These are phyloP conservation scores for Phialemonium atrogriseum DNA, from an alignment of 2,329 filamentous ascomycete species.

Conservation along the genomic window DNA sequence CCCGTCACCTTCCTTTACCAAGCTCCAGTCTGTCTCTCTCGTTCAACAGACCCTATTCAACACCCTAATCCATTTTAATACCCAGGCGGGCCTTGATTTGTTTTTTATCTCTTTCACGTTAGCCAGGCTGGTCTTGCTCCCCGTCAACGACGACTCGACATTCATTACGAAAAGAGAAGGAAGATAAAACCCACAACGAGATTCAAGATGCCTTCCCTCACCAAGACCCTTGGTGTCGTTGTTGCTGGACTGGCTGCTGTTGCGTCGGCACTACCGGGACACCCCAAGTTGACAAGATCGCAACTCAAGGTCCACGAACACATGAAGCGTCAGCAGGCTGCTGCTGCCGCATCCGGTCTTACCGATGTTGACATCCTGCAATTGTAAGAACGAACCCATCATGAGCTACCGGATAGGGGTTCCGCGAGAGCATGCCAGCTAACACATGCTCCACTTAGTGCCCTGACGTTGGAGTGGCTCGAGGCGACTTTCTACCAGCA, in stretches of 20 bases:
- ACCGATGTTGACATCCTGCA: constrained; percentile 48
- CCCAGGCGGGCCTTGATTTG: constrained; percentile 21
- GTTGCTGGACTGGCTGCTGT: constrained; percentile 36
- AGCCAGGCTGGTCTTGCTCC: too few species aligned
- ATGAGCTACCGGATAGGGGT: too few species aligned
- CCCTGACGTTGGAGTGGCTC: constrained; percentile 66
- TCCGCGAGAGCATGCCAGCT: too few species aligned
- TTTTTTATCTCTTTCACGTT: too few species aligned
- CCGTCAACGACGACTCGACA: too few species aligned
- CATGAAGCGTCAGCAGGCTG: constrained; percentile 41
- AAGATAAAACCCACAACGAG: constrained; percentile 12
- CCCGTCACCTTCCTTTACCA: constrained; percentile 15
- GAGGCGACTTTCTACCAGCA: constrained; percentile 66
- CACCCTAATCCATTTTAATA: constrained; percentile 26
- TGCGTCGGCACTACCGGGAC: constrained; percentile 37
- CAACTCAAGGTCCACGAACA: constrained; percentile 39
- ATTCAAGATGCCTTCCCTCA: constrained; percentile 36
- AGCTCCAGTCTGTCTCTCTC: constrained; percentile 1
- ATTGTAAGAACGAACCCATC: constrained; percentile 43
- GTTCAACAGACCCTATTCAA: too few species aligned
- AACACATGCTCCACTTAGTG: constrained; percentile 31
- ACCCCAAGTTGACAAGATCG: constrained; percentile 31
- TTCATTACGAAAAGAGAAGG: constrained; percentile 14
- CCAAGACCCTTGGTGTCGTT: constrained; percentile 31
- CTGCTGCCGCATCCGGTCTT: constrained; percentile 36